Evolutionary conservation across 1,139 yeast genomes (phyloP).

Genomic region (Saccharomyces hybrid): DNA sequence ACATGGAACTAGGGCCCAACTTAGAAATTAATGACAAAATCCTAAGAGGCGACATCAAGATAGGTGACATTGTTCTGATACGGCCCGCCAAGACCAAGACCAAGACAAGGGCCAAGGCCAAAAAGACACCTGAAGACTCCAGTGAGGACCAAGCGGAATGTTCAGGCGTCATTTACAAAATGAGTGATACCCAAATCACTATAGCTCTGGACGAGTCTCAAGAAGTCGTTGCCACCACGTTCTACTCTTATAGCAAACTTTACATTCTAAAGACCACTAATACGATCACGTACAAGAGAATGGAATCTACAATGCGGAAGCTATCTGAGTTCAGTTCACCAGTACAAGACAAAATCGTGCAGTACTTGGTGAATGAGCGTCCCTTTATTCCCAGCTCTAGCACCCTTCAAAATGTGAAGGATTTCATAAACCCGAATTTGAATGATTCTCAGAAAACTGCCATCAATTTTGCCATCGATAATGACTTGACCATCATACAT

Average conservation of each 20-base stretch:
- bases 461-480: slow-evolving; percentile 42
- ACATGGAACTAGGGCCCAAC: slow-evolving; percentile 57
- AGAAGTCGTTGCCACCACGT: slow-evolving; percentile 42
- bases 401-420: slow-evolving; percentile 4
- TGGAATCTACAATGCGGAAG: slow-evolving; percentile 72
- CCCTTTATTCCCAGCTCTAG: slow-evolving; percentile 10
- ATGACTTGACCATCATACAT: slow-evolving; percentile 52
- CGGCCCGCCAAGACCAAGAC: slow-evolving; percentile 27
- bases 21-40: slow-evolving; percentile 44
- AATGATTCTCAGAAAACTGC: slow-evolving; percentile 72
- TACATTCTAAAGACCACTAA: slow-evolving; percentile 64
- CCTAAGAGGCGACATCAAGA: slow-evolving; percentile 51
- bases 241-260: slow-evolving; percentile 34
- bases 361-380: slow-evolving; percentile 19
- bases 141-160: slow-evolving; percentile 8
- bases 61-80: slow-evolving; percentile 64
- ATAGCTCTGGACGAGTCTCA: slow-evolving; percentile 56
- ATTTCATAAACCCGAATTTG: slow-evolving; percentile 44
- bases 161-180: slow-evolving; percentile 7
- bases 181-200: slow-evolving; percentile 34
- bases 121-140: slow-evolving; percentile 4
- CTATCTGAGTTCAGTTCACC: slow-evolving; percentile 41
- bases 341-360: slow-evolving; percentile 30
- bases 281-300: slow-evolving; percentile 64
- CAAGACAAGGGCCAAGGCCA: slow-evolving; percentile 5